Evolutionary conservation across 352 stramenopile species (phyloP).

Genomic region (Globisporangium uncinulatum): DNA sequence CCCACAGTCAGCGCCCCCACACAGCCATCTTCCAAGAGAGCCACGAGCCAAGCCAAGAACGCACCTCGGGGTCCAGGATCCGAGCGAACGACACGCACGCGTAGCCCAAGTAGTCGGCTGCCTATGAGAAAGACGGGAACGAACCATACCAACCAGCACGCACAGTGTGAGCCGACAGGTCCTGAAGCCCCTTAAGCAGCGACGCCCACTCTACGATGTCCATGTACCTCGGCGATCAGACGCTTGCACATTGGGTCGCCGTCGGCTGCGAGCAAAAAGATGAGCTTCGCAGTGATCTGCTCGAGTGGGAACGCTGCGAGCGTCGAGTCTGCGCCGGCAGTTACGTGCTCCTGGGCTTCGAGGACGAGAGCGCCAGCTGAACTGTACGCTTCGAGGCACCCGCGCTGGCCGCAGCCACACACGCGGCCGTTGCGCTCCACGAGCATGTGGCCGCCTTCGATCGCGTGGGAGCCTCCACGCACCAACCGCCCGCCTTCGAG

Average conservation of each 20-base stretch:
- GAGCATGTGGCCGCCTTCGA: constrained; percentile 82
- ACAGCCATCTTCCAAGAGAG: neutral
- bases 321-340: constrained; percentile 47
- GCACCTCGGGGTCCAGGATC: constrained; percentile 69
- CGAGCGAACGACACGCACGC: constrained; percentile 77
- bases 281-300: constrained; percentile 64
- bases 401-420: constrained; percentile 67
- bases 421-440: constrained; percentile 72
- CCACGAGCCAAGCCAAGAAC: neutral
- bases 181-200: neutral
- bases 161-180: neutral
- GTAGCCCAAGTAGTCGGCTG: constrained; percentile 77
- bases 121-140: constrained; percentile 19
- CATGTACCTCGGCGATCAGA: constrained; percentile 61
- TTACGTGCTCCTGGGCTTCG: constrained; percentile 58
- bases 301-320: constrained; percentile 32
- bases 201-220: neutral
- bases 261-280: constrained; percentile 62
- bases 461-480: constrained; percentile 53
- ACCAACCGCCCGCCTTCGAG: constrained; percentile 63
- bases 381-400: constrained; percentile 77
- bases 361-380: constrained; percentile 59
- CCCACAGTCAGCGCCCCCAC: neutral
- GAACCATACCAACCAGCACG: neutral
- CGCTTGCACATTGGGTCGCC: constrained; percentile 63